Percentiles rank a stretch among this genome's conserved stretches.
These are phyloP conservation scores for Termitomyces eurrhizus DNA, from an alignment of 768 basidiomycete genomes.

Conservation along the genomic window DNA sequence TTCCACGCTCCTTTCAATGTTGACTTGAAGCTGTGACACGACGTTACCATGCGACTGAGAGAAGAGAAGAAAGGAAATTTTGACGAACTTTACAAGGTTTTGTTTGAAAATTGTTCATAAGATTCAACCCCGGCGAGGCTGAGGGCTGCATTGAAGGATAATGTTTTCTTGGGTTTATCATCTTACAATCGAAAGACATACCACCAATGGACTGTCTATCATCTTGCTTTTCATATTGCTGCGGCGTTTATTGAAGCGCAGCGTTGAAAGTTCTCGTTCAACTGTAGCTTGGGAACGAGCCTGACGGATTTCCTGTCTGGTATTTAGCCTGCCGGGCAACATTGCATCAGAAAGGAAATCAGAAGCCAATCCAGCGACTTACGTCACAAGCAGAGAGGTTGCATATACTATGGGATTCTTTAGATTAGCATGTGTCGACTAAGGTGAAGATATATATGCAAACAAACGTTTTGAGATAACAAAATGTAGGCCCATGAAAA, in stretches of 20 bases:
- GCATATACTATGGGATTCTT: constrained; percentile 19
- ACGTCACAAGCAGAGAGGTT: constrained; percentile 9
- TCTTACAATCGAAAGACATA: background rate
- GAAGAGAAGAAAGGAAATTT: no score
- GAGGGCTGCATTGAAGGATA: background rate
- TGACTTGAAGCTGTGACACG: constrained; percentile 5
- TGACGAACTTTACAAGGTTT: constrained; percentile 3
- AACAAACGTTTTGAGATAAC: constrained; percentile 36
- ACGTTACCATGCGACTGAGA: background rate
- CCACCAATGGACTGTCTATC: background rate
- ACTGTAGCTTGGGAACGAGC: constrained; percentile 9
- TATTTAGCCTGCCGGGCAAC: constrained; percentile 17
- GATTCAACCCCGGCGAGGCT: background rate
- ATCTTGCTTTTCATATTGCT: background rate
- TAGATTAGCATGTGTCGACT: background rate
- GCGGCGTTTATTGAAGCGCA: constrained; percentile 9
- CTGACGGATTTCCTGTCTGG: constrained; percentile 19
- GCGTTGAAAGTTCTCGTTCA: constrained; percentile 6
- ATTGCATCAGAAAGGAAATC: background rate
- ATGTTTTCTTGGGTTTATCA: background rate
- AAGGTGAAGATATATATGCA: background rate
- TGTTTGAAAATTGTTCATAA: background rate
- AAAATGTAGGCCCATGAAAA: constrained; percentile 40
- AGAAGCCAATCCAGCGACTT: background rate
- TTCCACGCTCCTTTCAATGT: constrained; percentile 13